These are phyloP conservation scores for Asterella californica DNA, from an alignment of 225 moss, liverwort and hornwort species.

Conservation along the genomic window DNA sequence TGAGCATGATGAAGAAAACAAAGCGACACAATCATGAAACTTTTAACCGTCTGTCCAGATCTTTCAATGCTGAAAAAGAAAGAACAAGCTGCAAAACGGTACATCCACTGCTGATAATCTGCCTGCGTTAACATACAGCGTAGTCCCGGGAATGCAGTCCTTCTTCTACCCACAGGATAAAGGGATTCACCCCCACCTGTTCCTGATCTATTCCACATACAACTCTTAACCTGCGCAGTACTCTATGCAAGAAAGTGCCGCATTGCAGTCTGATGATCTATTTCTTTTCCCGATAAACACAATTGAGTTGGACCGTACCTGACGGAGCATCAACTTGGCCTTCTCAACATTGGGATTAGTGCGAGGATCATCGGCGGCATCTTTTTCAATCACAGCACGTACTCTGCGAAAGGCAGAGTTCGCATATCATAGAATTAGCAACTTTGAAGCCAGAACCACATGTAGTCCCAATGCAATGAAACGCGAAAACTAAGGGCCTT, in stretches of 20 bases:
- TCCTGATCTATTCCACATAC: too few relatives aligned
- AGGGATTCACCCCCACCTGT: too few relatives aligned
- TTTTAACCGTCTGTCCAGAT: neutral
- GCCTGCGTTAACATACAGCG: neutral
- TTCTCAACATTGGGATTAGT: slow-evolving; percentile 58
- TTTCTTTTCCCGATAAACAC: neutral
- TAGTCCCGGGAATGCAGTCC: too few relatives aligned
- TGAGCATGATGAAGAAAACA: neutral
- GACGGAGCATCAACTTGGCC: slow-evolving; percentile 65
- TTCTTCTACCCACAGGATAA: too few relatives aligned
- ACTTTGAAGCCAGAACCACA: neutral
- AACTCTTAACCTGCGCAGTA: neutral
- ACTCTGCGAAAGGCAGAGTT: slow-evolving; percentile 46
- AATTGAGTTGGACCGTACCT: slow-evolving; percentile 38
- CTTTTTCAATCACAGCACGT: slow-evolving; percentile 67
- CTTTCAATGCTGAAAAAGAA: neutral
- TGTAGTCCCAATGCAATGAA: neutral
- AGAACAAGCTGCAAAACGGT: neutral
- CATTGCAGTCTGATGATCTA: neutral
- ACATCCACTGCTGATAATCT: neutral
- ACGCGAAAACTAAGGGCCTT: neutral
- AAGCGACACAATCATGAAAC: neutral
- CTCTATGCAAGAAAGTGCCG: too few relatives aligned
- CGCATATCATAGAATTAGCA: neutral
- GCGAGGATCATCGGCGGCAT: slow-evolving; percentile 66